phyloP scores from a whole-genome alignment of 2,329 filamentous ascomycete genomes.

The Talaromyces islandicus region DNA sequence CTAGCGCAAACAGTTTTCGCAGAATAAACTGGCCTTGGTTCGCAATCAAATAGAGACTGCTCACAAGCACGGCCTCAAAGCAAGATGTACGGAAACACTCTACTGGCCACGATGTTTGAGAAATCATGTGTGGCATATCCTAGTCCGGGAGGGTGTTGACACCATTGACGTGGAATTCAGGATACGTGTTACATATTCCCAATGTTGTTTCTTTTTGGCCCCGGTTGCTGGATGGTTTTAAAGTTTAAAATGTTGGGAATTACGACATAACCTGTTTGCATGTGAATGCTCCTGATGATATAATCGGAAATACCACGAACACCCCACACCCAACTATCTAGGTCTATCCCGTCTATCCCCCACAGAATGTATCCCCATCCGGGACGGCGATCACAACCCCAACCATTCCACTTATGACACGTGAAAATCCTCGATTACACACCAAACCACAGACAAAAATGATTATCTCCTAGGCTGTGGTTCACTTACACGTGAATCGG shows the following conservation, averaged over 20 bases:
- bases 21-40: constrained; percentile 2
- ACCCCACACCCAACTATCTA: neutral
- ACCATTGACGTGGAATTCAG: neutral
- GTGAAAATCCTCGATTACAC: neutral
- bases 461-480: neutral
- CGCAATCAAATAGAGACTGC: constrained; percentile 7
- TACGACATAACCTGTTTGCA: neutral
- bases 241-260: neutral
- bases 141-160: constrained; percentile 9
- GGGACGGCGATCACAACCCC: neutral
- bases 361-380: neutral
- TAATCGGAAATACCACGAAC: neutral
- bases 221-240: neutral
- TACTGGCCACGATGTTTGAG: constrained; percentile 8
- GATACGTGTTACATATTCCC: neutral
- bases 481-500: neutral
- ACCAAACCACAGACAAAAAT: neutral
- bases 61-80: constrained; percentile 7
- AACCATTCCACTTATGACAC: neutral
- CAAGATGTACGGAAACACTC: constrained; percentile 10
- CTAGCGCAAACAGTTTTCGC: constrained; percentile 4
- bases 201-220: neutral
- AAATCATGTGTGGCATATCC: constrained; percentile 11
- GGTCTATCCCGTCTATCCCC: neutral
- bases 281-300: neutral